Evolutionary conservation across 2,329 filamentous ascomycete genomes (phyloP), one percentile per base, ranked within the genome.

Genomic region (Epichloe scottii): DNA sequence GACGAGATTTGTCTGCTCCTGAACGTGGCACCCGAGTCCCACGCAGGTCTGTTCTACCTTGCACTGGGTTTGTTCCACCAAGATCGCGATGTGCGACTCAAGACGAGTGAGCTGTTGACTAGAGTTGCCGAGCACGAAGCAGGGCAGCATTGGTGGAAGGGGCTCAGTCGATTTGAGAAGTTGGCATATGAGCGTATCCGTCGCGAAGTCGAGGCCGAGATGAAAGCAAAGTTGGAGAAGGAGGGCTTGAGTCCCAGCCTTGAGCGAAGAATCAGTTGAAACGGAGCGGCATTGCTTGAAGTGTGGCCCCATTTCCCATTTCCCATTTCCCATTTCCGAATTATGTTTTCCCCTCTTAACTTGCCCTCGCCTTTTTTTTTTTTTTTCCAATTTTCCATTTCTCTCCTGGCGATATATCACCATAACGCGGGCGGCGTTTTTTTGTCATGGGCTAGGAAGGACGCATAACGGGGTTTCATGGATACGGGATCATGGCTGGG

Each of bases 11-110:
- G 85, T 59, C 83, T 95, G 53, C 75, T 95, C 5, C 76, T 95
- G 6, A 84, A 81, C 30, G 85, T 93, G 6, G 84, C 89, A 5
- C 89, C 89, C 7, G 89, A 95, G 68, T 87, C 82, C 30, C 88
- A 93, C 59, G 87, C 85, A 0, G 93, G 89, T 0, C 75, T 97
- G 3, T 97, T 97, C 65, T 95, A 96, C 60, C 70, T 98, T 26
- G 87, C 85, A 5, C 77, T 97, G 48, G 93, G 93, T 0, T 73
- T 98, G 5, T 96, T 97, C 65, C 93, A 98, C 70, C 89, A 89
- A 51, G 82, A 90, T 56, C 75, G 77, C 37, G 85, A 89, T 48
- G 90, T 96, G 11, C 78, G 93, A 37, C 70, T 85, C 58, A 82
- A 81, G 51, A 87, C 88, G 2, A 84, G 88, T 1, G 87, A 87